Evolutionary conservation across 2,329 filamentous ascomycete species (phyloP), one percentile per base, ranked within the genome.

Genomic region (Colletotrichum neosansevieriae): DNA sequence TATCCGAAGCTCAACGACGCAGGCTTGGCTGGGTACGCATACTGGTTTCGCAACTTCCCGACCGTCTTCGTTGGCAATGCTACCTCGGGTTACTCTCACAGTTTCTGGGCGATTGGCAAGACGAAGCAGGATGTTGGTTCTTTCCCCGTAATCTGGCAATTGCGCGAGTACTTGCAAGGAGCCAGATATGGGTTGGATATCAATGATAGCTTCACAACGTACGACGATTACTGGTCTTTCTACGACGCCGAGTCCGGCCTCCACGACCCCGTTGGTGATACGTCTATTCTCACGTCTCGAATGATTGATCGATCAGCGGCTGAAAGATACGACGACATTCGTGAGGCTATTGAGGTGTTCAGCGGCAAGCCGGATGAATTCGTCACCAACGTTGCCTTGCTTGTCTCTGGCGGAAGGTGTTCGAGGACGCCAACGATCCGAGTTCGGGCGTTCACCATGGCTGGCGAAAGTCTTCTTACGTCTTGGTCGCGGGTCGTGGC

Each of bases 221-320:
- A 77, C 63, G 32, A 34, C 3, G 72, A 74, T 68, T 79, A 78
- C 65, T 78, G 76, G 74, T 71, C 72, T 29, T 76, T 76, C 49
- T 76, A 74, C 66, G 63, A 74, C 9, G 64, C 69, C 17, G 73
- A 75, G 67, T 74, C 71, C 2, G 74, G 71, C 2, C 62, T 73
- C 1, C 71, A 71, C 61, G 73, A 75, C 44, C 68, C 72, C 40
- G 45, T 70, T 15, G 75, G 75, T 42, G 63, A 68, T 51, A 74
- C 73, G 1, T 67, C 70, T 5, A 50, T 73, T 32, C 34, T 75
- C 2, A 76, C 75, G 4, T 78, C 76, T 2, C 76, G 76, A 9
- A 58, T 78, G 36, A 57, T 78, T 12, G 72, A 75, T 42, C 71
- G 56, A 12, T 44, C 36, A 3, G 71, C 75, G 6, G 57, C 77